Evolutionary conservation across 2,329 filamentous ascomycete genomes (phyloP).

Genomic region (Calycina marina): DNA sequence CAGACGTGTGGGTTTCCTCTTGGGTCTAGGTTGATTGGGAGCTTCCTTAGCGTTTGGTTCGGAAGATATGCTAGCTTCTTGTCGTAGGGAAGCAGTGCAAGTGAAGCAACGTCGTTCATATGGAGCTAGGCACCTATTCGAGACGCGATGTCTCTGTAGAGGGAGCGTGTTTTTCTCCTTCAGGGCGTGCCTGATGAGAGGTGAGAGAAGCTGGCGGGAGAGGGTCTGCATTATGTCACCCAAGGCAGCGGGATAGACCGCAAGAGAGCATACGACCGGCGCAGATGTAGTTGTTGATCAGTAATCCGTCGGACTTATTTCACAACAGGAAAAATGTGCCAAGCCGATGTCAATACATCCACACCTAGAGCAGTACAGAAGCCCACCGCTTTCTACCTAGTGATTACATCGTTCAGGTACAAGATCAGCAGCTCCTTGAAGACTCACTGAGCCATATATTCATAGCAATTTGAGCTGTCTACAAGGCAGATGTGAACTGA

Average conservation of each 20-base stretch:
- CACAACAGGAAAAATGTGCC: no score
- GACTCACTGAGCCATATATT: no score
- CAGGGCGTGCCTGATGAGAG: conserved; percentile 8
- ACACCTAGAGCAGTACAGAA: no score
- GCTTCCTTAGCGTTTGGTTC: conserved; percentile 4
- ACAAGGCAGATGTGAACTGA: conserved; percentile 20
- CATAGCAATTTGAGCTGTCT: conserved; percentile 5
- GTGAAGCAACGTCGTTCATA: conserved; percentile 51
- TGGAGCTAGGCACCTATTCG: conserved; percentile 25
- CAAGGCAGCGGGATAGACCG: no score
- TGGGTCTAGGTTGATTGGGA: no score
- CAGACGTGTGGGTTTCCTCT: conserved; percentile 32
- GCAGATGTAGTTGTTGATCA: no score
- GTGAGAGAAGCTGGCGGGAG: conserved; percentile 9
- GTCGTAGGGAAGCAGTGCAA: conserved; percentile 41
- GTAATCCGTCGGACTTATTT: no score
- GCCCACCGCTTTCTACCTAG: no score
- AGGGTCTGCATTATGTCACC: conserved; percentile 18
- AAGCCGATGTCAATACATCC: no score
- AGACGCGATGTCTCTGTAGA: conserved; percentile 31
- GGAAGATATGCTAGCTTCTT: conserved; percentile 11
- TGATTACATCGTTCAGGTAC: no score
- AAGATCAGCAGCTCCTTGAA: no score
- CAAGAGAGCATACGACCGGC: no score
- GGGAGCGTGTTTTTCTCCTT: conserved; percentile 8